A percentile compares a stretch with the other conserved stretches of the same genome.
Conservation (phyloP, 2,329 filamentous ascomycete species). For the Arachnomyces sp. region DNA sequence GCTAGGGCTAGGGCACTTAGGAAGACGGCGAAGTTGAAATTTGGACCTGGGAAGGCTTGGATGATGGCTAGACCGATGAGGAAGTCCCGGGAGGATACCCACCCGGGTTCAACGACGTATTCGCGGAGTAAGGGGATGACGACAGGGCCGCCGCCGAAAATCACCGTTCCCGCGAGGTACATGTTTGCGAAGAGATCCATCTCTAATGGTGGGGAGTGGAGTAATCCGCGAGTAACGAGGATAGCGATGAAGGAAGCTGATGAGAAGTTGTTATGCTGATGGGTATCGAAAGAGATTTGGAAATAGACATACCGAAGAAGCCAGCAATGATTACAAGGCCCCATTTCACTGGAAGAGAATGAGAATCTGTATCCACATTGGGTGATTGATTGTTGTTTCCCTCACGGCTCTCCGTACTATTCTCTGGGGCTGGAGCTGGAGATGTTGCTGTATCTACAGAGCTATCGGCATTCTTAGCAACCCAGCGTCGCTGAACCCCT, state of each 20-base stretch:
- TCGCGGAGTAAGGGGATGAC: constrained; percentile 57
- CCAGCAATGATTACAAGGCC: constrained; percentile 24
- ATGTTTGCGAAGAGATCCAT: constrained; percentile 64
- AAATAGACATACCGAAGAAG: constrained; percentile 42
- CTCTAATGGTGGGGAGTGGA: constrained; percentile 37
- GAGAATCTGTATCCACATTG: constrained; percentile 9
- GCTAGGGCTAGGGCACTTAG: constrained; percentile 46
- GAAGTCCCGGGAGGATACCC: constrained; percentile 65
- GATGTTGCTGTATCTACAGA: not conserved
- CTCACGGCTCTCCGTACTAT: not conserved
- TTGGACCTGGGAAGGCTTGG: constrained; percentile 60
- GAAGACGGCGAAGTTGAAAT: constrained; percentile 48
- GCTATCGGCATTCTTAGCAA: constrained; percentile 4
- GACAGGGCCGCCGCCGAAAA: constrained; percentile 58
- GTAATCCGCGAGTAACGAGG: constrained; percentile 42
- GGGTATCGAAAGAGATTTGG: not conserved
- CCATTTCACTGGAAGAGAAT: constrained; percentile 12
- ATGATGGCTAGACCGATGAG: constrained; percentile 64
- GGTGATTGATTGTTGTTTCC: not conserved
- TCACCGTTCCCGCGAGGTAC: constrained; percentile 65
- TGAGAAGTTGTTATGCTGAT: constrained; percentile 7
- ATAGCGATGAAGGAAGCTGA: constrained; percentile 48
- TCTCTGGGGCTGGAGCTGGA: no score
- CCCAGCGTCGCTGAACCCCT: constrained; percentile 10
- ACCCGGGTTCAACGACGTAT: constrained; percentile 57